Base-by-base conservation (phyloP, 2,329 filamentous ascomycete species). In the Epichloe bromicola region DNA sequence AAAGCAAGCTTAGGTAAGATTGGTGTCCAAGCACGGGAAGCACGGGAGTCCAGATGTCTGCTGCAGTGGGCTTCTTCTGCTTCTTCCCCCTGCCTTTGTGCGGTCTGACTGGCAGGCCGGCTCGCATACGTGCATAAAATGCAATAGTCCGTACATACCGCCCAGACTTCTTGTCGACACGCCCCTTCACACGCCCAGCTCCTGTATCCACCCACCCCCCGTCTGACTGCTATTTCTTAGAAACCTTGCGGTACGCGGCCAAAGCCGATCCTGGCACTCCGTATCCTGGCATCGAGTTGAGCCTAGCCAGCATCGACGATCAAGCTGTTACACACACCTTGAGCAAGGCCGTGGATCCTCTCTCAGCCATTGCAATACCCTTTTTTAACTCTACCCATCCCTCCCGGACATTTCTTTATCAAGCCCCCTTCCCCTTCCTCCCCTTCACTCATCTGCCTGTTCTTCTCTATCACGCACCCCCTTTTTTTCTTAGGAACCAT, bases 261-360 rank as follows among this genome's bases (percentile, higher is more conserved):
- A 46, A 52, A 55, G 51, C 54, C 54, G 54, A 55, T 55, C 53
- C 46, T 49, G 30, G 46, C 44, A 4, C 30, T 30, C 30, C 30
- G 26, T 30, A 39, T 37, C 23, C 39, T 48, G 44, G 38, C 44
- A 23, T 40, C 12, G 15, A n/a, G 17, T 40, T 11, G 17, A 48
- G 30, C 12, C 41, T 20, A 42, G 49, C 46, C 52, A 47, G 43
- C 46, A 54, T 54, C 52, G 52, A 46, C 50, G 52, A 54, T 54
- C 43, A 54, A 50, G 46, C 46, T 40, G 26, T 44, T 34, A 14
- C 42, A 10, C 42, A 10, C n/a, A 43, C 49, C 49, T 41, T 41
- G 19, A 50, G 48, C 43, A 43, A 50, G 47, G 34, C 48, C 46
- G 36, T 49, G 48, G 52, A 51, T 51, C 48, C 39, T 47, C 48